Base-by-base conservation (phyloP, 192 early-diverging fungal genomes). In the Coemansia javaensis region DNA sequence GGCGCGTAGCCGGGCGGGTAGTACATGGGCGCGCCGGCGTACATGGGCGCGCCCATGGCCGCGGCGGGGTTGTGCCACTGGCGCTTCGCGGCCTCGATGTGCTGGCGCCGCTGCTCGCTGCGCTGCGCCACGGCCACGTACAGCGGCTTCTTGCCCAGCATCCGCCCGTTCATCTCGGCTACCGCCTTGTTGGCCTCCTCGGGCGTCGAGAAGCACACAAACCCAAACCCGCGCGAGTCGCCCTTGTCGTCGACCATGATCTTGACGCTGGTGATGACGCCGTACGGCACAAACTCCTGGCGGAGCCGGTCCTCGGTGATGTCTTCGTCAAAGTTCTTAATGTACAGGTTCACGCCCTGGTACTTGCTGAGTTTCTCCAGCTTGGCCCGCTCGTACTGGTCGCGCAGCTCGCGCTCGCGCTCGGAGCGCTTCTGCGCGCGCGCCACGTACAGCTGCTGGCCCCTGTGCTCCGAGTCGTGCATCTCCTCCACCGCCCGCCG, bases 381-480 rank as follows among this genome's bases (percentile, higher is more conserved):
- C 67, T 90, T 85, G 53, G 90, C 82, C 65, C 87, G 85, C 78
- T 99, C 94, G 79, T 94, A 97, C 79, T 96, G 93, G 47, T 77
- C 78, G 60, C 91, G 82, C 48, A 99, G 84, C 75, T 99, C 97
- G 74, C 93, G 90, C 62, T 91, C 90, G 55, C 97, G 89, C 80
- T 99, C 97, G 23, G 77, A 66, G 82, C 97, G 96, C 91, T 97
- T 99, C 77, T 99, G 94, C 50, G 97, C 97, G 50, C 97, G 94
- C 56, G 87, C 77, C 24, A 99, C 94, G 66, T 88, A 99, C 36
- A 99, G 78, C 68, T 82, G 83, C 80, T 96, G 90, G 33, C 90
- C 93, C 46, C 86, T 77, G 63, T 83, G 77, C 32, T 99, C 94
- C 44, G 84, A 87, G 53, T 95, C 94, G 79, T 97, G 87, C 76